These are phyloP conservation scores for Syzygium grande DNA, from an alignment of 345 rosid genomes.

Conservation along the genomic window DNA sequence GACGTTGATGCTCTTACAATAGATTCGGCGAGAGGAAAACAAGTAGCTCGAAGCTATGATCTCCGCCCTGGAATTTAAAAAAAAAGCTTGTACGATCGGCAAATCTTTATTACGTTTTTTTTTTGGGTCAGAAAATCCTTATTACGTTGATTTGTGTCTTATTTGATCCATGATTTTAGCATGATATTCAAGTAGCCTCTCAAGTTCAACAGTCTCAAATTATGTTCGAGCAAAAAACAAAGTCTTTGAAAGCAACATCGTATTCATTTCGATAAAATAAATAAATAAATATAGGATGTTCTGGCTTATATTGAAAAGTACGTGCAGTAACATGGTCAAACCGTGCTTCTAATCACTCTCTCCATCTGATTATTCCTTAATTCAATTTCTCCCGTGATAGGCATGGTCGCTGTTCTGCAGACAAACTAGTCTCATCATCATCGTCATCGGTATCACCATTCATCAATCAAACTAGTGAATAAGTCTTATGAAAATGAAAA, in stretches of 20 bases:
- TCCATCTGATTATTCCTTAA: not conserved
- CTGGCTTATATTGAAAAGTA: not conserved
- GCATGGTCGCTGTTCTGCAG: accelerated
- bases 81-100: not conserved
- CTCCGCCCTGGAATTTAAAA: not conserved
- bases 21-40: not conserved
- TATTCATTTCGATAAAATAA: not conserved
- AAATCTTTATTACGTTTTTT: not conserved
- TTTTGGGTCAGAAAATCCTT: not conserved
- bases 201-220: not conserved
- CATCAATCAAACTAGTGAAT: not conserved
- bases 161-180: not conserved
- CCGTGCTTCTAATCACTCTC: not conserved
- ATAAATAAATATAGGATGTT: not conserved
- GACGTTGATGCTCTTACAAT: not conserved
- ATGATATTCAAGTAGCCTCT: not conserved
- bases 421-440: not conserved
- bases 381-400: not conserved
- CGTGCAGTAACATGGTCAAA: not conserved
- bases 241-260: not conserved
- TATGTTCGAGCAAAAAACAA: not conserved
- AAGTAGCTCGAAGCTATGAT: not conserved
- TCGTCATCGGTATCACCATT: not conserved
- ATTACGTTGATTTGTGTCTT: not conserved
- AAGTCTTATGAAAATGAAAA: not conserved